phyloP scores from a whole-genome alignment of 768 basidiomycete genomes.

The Leccinum variicolor region DNA sequence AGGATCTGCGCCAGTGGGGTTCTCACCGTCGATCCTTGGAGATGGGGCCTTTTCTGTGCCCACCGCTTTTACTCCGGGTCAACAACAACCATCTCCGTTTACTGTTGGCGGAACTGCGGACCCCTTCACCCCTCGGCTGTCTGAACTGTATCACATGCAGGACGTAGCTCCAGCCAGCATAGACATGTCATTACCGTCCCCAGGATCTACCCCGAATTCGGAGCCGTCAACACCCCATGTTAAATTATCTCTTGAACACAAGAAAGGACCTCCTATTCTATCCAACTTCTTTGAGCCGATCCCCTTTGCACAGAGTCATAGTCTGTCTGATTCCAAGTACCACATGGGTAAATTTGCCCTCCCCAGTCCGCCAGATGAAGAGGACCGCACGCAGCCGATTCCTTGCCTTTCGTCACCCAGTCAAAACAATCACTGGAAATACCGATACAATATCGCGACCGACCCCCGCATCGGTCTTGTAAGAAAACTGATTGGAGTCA shows the following conservation, averaged over 20 bases:
- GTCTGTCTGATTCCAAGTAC: constrained; percentile 71
- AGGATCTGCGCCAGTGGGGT: constrained; percentile 31
- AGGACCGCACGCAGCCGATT: constrained; percentile 33
- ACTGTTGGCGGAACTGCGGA: constrained; percentile 22
- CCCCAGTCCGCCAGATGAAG: constrained; percentile 59
- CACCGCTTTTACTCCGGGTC: constrained; percentile 20
- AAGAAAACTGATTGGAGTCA: constrained; percentile 64
- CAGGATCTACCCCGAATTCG: constrained; percentile 47
- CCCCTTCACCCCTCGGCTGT: constrained; percentile 17
- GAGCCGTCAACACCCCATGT: constrained; percentile 54
- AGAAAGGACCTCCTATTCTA: constrained; percentile 16
- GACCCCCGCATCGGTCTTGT: constrained; percentile 72
- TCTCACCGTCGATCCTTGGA: constrained; percentile 33
- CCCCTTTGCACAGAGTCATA: constrained; percentile 64
- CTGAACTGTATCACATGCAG: constrained; percentile 22
- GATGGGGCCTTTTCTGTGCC: constrained; percentile 27
- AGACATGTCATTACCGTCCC: constrained; percentile 49
- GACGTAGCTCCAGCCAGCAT: constrained; percentile 32
- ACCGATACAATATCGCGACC: constrained; percentile 56
- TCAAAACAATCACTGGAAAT: constrained; percentile 41
- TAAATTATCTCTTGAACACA: constrained; percentile 35
- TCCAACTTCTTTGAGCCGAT: constrained; percentile 64
- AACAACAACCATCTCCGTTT: constrained; percentile 30
- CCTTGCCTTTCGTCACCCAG: constrained; percentile 16
- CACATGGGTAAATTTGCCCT: constrained; percentile 67